Base-by-base conservation (phyloP, 495 filamentous ascomycete species). In the Aspergillus leporis region DNA sequence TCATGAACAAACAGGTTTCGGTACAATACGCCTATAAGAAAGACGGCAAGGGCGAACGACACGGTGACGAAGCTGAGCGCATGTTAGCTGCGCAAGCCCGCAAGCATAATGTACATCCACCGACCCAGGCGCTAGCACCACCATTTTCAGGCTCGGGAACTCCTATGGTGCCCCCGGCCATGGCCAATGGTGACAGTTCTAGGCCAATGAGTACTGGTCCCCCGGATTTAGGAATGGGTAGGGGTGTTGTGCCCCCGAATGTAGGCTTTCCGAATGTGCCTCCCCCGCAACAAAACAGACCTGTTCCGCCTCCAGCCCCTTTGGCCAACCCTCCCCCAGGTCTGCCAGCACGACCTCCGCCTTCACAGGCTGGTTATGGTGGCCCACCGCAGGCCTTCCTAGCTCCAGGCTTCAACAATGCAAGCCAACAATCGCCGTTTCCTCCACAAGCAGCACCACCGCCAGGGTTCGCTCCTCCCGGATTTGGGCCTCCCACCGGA, bases 1-100 rank as follows among this genome's bases (percentile, higher is more conserved):
- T 98, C 51, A 94, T 95, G 85, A 97, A 96, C 78, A 96, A 97
- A 74, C 87, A 94, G 66, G 86, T 96, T 63, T 90, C 87, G 2
- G 95, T 98, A 43, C 93, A 98, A 70, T 98, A 98, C 73, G 94
- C 94, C 41, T 98, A 96, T 81, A 98, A 98, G 82, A 98, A 98
- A 74, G 95, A 98, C 67, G 94, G 95, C 45, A 96, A 97, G 75
- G 93, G 93, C 60, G 94, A 98, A 76, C 83, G 95, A 28, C 94
- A 98, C 70, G 94, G 94, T 58, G 94, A 98, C 66, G 81, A 93
- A 67, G 94, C 95, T 32, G 94, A 98, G 75, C 83, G 94, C 63
- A 92, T 89, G 83, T 81, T 98, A 51, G 95, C 94, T 46, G 87
- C 89, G 41, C 91, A 97, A 70, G 94, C 93, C 53, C 91, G 92